These are phyloP conservation scores for Nemania sp. DNA, from an alignment of 2,329 filamentous ascomycete species.

Conservation along the genomic window DNA sequence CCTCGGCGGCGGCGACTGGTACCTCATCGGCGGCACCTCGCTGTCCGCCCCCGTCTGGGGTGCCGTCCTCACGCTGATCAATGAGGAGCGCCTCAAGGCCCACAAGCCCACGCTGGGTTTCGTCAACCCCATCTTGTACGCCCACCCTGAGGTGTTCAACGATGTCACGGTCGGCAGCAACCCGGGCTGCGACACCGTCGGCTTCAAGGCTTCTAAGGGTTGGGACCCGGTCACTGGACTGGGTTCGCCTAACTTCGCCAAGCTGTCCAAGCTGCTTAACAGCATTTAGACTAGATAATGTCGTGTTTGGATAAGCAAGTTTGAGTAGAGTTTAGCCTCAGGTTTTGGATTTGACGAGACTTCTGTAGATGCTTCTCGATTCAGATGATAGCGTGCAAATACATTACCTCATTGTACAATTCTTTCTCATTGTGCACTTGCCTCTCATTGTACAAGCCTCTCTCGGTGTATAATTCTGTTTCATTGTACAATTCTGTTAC, in stretches of 20 bases:
- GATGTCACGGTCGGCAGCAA: conserved; percentile 46
- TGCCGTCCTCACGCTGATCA: conserved; percentile 53
- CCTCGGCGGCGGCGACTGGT: conserved; percentile 38
- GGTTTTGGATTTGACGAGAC: background rate
- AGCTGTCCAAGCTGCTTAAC: conserved; percentile 24
- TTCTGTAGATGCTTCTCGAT: no score
- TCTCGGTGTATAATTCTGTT: no score
- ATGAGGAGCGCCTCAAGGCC: conserved; percentile 51
- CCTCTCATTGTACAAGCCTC: no score
- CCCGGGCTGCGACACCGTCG: conserved; percentile 44
- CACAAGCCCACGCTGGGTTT: conserved; percentile 55
- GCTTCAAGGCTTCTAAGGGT: conserved; percentile 47
- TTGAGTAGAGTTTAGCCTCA: background rate
- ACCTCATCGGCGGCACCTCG: conserved; percentile 51
- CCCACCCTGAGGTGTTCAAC: conserved; percentile 45
- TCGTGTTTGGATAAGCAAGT: background rate
- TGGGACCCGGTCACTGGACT: conserved; percentile 47
- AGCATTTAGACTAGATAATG: conserved; percentile 13
- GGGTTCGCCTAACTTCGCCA: conserved; percentile 32
- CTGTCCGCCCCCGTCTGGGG: conserved; percentile 62
- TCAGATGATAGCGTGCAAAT: no score
- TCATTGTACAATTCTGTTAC: no score
- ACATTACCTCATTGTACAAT: no score
- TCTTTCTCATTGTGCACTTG: no score
- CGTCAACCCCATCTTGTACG: conserved; percentile 55